These are phyloP conservation scores for Parafenestella ontariensis DNA, from an alignment of 2,329 filamentous ascomycete genomes.

Conservation along the genomic window DNA sequence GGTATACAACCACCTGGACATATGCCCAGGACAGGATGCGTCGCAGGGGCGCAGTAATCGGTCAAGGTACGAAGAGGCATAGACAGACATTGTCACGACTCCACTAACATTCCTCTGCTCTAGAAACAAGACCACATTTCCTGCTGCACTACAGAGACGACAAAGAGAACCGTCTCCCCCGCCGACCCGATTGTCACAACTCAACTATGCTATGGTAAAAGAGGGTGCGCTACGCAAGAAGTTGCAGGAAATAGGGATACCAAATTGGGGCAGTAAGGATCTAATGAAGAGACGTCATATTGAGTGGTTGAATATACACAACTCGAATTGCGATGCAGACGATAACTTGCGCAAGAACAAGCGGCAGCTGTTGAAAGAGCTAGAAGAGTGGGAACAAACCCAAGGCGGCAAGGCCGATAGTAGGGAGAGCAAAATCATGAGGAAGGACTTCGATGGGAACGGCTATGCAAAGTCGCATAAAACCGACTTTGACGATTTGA, in stretches of 20 bases:
- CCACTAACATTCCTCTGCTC: slow-evolving; percentile 11
- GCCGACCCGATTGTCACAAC: slow-evolving; percentile 65
- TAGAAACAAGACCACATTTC: slow-evolving; percentile 32
- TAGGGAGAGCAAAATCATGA: slow-evolving; percentile 65
- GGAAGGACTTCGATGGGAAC: slow-evolving; percentile 85
- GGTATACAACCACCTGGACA: slow-evolving; percentile 84
- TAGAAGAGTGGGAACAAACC: slow-evolving; percentile 86
- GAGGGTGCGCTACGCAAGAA: slow-evolving; percentile 81
- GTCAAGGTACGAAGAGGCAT: slow-evolving; percentile 34
- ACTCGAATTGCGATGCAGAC: slow-evolving; percentile 91
- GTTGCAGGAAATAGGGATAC: slow-evolving; percentile 79
- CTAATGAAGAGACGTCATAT: slow-evolving; percentile 81
- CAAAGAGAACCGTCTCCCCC: slow-evolving; percentile 51
- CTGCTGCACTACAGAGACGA: slow-evolving; percentile 28
- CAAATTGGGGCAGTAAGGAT: slow-evolving; percentile 69
- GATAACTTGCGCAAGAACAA: slow-evolving; percentile 68
- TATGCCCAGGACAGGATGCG: slow-evolving; percentile 57
- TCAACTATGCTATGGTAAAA: slow-evolving; percentile 88
- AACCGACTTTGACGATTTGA: slow-evolving; percentile 77
- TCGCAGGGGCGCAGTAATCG: slow-evolving; percentile 37
- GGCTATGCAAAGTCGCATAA: slow-evolving; percentile 79
- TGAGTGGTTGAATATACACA: slow-evolving; percentile 96
- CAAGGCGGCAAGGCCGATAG: slow-evolving; percentile 66
- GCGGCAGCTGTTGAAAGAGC: slow-evolving; percentile 74
- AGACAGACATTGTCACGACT: background rate